Evolutionary conservation across 2,329 filamentous ascomycete genomes (phyloP).

Genomic region (Aureobasidium sp.): DNA sequence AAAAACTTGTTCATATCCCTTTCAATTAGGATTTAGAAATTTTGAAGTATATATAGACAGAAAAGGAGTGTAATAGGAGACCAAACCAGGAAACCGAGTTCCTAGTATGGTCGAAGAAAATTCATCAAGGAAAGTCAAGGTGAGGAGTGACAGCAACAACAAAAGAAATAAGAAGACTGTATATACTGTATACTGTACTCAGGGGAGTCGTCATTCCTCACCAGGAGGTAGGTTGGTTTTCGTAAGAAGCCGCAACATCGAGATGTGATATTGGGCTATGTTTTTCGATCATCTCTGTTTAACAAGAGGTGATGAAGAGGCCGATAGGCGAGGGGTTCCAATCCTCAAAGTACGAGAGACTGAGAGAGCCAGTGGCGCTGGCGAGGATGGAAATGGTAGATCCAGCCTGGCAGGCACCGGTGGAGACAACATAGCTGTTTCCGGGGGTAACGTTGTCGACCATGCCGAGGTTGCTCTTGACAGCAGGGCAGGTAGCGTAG

Average conservation of each 20-base stretch:
- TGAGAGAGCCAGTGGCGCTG: conserved; percentile 18
- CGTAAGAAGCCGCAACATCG: too few relatives aligned
- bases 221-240: neutral
- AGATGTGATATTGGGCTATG: too few relatives aligned
- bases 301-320: neutral
- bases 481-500: conserved; percentile 19
- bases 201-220: neutral
- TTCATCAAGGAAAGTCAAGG: neutral
- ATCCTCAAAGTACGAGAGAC: conserved; percentile 1
- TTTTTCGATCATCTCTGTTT: neutral
- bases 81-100: neutral
- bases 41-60: too few relatives aligned
- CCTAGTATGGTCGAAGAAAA: neutral
- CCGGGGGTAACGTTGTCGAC: conserved; percentile 19
- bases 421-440: conserved; percentile 25
- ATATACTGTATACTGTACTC: neutral
- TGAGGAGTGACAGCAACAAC: neutral
- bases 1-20: too few relatives aligned
- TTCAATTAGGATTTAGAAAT: too few relatives aligned
- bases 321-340: neutral
- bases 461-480: neutral
- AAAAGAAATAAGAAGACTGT: too few relatives aligned
- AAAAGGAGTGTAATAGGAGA: neutral
- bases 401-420: conserved; percentile 23
- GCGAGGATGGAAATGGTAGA: conserved; percentile 21